Conservation (phyloP, 2,329 filamentous ascomycete species). For the Aspergillus sp. region DNA sequence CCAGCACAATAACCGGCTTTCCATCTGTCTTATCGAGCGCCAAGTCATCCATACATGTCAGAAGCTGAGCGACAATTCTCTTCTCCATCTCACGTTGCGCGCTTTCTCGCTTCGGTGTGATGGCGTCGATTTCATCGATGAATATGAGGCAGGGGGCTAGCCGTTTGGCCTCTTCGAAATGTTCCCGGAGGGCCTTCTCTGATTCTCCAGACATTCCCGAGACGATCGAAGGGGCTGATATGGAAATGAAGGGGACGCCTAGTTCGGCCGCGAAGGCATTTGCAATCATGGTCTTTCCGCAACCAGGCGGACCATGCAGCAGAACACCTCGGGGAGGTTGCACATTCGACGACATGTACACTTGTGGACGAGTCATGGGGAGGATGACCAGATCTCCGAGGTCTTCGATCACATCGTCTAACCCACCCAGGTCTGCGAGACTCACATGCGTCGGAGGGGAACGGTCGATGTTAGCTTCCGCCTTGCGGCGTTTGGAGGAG, state of each 20-base stretch:
- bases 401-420: constrained; percentile 68
- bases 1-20: constrained; percentile 82
- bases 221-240: constrained; percentile 78
- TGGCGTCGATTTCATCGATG: constrained; percentile 88
- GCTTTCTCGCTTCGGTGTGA: constrained; percentile 80
- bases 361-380: constrained; percentile 66
- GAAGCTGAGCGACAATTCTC: constrained; percentile 76
- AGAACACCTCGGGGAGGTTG: constrained; percentile 72
- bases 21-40: constrained; percentile 67
- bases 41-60: constrained; percentile 83
- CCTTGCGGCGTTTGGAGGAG: constrained; percentile 63
- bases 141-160: constrained; percentile 87
- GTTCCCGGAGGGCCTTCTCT: constrained; percentile 78
- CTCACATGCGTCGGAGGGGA: constrained; percentile 65
- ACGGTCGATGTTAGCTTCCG: constrained; percentile 55
- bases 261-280: constrained; percentile 74
- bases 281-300: constrained; percentile 81
- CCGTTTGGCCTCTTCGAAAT: constrained; percentile 83
- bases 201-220: constrained; percentile 87
- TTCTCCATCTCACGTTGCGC: constrained; percentile 87
- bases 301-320: constrained; percentile 79
- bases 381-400: constrained; percentile 70
- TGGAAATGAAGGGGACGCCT: constrained; percentile 73
- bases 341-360: constrained; percentile 63
- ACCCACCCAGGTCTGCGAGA: constrained; percentile 71